Percentiles rank a stretch among this genome's conserved stretches.
Conservation (phyloP, 169 alveolate genomes). For the Plasmodium vinckei region DNA sequence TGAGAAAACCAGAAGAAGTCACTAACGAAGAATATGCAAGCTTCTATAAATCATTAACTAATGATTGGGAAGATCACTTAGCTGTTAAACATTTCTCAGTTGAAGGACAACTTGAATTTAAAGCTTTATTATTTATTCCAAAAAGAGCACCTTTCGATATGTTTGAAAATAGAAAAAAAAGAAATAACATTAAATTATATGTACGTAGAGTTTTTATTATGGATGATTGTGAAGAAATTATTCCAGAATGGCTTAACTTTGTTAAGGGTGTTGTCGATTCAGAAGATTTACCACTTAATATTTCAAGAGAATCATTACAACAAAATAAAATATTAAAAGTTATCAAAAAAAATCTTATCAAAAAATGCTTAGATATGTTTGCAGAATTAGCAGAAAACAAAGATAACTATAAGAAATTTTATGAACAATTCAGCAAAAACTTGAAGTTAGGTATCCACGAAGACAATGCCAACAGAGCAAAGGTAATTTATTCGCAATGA, state of each 20-base stretch:
- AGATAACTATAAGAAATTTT: conserved; percentile 99
- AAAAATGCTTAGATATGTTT: conserved; percentile 99
- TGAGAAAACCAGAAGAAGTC: conserved; percentile 98
- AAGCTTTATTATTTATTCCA: conserved; percentile 99
- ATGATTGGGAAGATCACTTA: conserved; percentile 99
- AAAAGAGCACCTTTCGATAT: conserved; percentile 99
- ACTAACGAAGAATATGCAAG: conserved; percentile 99
- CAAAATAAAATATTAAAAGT: conserved; percentile 99
- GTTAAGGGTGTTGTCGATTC: conserved; percentile 99
- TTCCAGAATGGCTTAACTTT: conserved; percentile 99
- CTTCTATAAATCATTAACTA: conserved; percentile 98
- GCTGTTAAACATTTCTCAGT: conserved; percentile 99
- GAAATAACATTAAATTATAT: conserved; percentile 98
- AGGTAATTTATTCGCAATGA: conserved; percentile 83
- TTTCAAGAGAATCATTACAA: conserved; percentile 98
- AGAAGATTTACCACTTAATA: conserved; percentile 99
- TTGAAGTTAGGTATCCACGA: conserved; percentile 99
- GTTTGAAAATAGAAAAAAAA: conserved; percentile 99
- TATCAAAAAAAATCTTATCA: conserved; percentile 97
- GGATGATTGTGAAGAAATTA: conserved; percentile 99
- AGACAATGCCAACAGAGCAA: conserved; percentile 97
- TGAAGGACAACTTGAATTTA: conserved; percentile 99
- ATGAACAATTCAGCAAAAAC: conserved; percentile 99
- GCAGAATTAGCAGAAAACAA: conserved; percentile 98
- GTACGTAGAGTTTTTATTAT: conserved; percentile 99